Evolutionary conservation across 208 protist species (phyloP).

Genomic region (Crithidia thermophila): DNA sequence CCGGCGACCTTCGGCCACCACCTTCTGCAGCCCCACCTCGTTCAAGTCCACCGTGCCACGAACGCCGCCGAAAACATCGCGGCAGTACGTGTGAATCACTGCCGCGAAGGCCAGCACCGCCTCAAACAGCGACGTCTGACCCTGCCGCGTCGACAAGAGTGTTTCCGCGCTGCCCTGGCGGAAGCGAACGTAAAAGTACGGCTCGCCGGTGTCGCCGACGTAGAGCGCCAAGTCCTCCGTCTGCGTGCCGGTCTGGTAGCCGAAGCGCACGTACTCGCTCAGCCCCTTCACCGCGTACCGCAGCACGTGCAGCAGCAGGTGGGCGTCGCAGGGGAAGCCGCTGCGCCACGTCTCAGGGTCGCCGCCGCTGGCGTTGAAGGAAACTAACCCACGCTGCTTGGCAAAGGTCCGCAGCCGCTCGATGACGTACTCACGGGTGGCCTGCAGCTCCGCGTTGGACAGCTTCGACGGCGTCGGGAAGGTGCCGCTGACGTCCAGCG

Average conservation of each 20-base stretch:
- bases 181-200: constrained; percentile 86
- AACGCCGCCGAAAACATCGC: constrained; percentile 58
- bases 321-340: constrained; percentile 68
- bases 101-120: constrained; percentile 68
- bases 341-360: constrained; percentile 54
- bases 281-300: constrained; percentile 63
- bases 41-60: constrained; percentile 66
- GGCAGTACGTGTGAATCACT: constrained; percentile 58
- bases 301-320: constrained; percentile 82
- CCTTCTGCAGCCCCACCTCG: constrained; percentile 26
- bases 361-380: constrained; percentile 51
- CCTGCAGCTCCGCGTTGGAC: constrained; percentile 41
- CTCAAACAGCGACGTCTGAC: constrained; percentile 71
- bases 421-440: constrained; percentile 60
- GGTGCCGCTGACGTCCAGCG: constrained; percentile 59
- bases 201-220: constrained; percentile 77
- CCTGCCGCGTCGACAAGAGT: constrained; percentile 52
- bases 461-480: constrained; percentile 33
- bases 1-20: constrained; percentile 22
- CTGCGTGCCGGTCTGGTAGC: constrained; percentile 46
- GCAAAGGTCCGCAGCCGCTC: constrained; percentile 55
- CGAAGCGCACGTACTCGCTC: constrained; percentile 59
- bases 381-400: constrained; percentile 47
- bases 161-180: constrained; percentile 34
- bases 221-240: constrained; percentile 58